Evolutionary conservation across 192 early-diverging fungal species (phyloP).

Genomic region (Rhizoclosmatium globosum): DNA sequence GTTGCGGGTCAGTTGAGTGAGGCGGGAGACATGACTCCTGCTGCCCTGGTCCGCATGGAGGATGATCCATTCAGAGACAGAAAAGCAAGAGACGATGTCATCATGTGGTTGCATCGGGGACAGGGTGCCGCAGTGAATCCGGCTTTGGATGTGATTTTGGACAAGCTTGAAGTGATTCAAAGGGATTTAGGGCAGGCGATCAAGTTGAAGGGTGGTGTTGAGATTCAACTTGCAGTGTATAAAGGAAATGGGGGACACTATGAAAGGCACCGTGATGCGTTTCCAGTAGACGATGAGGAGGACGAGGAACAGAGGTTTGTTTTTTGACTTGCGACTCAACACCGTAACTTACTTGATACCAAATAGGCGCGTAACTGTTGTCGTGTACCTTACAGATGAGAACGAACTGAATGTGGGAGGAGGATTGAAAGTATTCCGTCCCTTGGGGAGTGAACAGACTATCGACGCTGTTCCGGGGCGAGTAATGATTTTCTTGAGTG

Average conservation of each 20-base stretch:
- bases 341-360: not conserved
- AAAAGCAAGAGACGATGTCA: slow-evolving; percentile 22
- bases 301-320: slow-evolving; percentile 58
- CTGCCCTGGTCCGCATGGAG: slow-evolving; percentile 6
- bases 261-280: slow-evolving; percentile 63
- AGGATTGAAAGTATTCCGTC: slow-evolving; percentile 62
- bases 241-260: slow-evolving; percentile 38
- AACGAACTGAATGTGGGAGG: slow-evolving; percentile 56
- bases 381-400: slow-evolving; percentile 64
- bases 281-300: slow-evolving; percentile 58
- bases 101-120: slow-evolving; percentile 21
- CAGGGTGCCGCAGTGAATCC: slow-evolving; percentile 14
- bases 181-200: slow-evolving; percentile 6
- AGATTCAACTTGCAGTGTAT: slow-evolving; percentile 32
- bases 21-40: slow-evolving; percentile 8
- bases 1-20: not conserved
- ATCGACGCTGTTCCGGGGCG: slow-evolving; percentile 54
- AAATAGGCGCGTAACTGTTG: slow-evolving; percentile 57
- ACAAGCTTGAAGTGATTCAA: not conserved
- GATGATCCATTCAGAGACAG: slow-evolving; percentile 37
- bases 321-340: not conserved
- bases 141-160: slow-evolving; percentile 9
- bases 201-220: slow-evolving; percentile 7
- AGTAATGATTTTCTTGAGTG: slow-evolving; percentile 60
- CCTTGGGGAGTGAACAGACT: slow-evolving; percentile 45